These are phyloP conservation scores for Claviceps africana DNA, from an alignment of 2,329 filamentous ascomycete species.

Conservation along the genomic window DNA sequence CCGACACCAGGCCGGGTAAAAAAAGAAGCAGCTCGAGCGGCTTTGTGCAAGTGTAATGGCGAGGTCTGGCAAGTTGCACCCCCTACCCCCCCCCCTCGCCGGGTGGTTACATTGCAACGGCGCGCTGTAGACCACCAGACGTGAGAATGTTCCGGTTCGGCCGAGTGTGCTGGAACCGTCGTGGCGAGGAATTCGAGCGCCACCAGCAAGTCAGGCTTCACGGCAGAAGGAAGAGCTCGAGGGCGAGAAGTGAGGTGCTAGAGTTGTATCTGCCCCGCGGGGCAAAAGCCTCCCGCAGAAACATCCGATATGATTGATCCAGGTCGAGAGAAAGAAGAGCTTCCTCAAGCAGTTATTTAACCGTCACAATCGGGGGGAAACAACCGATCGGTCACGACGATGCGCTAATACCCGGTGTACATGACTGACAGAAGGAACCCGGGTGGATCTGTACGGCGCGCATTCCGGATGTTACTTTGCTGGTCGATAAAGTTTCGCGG, in stretches of 20 bases:
- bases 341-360: background rate
- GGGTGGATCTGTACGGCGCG: slow-evolving; percentile 14
- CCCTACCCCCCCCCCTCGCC: slow-evolving; percentile 6
- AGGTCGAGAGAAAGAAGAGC: background rate
- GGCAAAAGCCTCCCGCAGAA: background rate
- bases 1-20: slow-evolving; percentile 5
- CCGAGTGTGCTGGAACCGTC: slow-evolving; percentile 1
- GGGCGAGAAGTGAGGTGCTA: background rate
- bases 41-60: slow-evolving; percentile 3
- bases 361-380: background rate
- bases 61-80: slow-evolving; percentile 9
- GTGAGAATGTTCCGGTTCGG: slow-evolving; percentile 10
- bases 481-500: slow-evolving; percentile 13
- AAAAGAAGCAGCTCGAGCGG: background rate
- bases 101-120: slow-evolving; percentile 15
- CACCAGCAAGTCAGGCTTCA: background rate
- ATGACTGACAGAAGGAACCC: background rate
- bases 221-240: background rate
- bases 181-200: background rate
- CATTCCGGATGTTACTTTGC: slow-evolving; percentile 15
- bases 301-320: background rate
- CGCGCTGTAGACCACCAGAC: background rate
- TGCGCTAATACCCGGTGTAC: background rate
- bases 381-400: background rate
- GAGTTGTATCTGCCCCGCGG: background rate